phyloP scores from a whole-genome alignment of 2,329 filamentous ascomycete genomes.

The Daldinia sp. region DNA sequence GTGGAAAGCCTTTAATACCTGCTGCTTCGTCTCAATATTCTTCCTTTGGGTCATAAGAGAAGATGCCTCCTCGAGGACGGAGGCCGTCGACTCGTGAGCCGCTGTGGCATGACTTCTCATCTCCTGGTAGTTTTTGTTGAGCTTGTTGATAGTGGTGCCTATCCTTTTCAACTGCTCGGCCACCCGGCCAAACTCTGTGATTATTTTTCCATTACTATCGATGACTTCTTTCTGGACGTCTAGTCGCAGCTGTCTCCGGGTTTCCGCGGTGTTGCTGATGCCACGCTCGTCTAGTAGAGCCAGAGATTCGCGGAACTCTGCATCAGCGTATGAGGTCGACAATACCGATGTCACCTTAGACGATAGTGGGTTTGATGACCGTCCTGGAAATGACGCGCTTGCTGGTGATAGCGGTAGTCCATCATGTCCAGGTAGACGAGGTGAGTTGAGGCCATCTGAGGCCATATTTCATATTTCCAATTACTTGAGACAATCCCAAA shows the following conservation, averaged over 20 bases:
- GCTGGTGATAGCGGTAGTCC: slow-evolving; percentile 50
- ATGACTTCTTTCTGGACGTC: slow-evolving; percentile 94
- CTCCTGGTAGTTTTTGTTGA: slow-evolving; percentile 83
- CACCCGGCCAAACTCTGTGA: slow-evolving; percentile 88
- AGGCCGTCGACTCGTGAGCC: slow-evolving; percentile 79
- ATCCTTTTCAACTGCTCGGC: slow-evolving; percentile 93
- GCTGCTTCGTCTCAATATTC: slow-evolving; percentile 83
- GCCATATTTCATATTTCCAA: slow-evolving; percentile 51
- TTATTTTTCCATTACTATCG: slow-evolving; percentile 88
- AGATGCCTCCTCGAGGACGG: slow-evolving; percentile 82
- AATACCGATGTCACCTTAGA: slow-evolving; percentile 87
- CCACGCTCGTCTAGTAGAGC: slow-evolving; percentile 79
- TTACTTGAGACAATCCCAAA: slow-evolving; percentile 11
- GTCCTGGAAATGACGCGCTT: slow-evolving; percentile 52
- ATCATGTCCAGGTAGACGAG: slow-evolving; percentile 48
- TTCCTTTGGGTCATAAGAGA: slow-evolving; percentile 78
- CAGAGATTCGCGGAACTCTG: slow-evolving; percentile 89
- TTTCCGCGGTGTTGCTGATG: slow-evolving; percentile 80
- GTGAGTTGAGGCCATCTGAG: slow-evolving; percentile 46
- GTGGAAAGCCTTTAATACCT: slow-evolving; percentile 80
- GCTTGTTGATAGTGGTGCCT: slow-evolving; percentile 78
- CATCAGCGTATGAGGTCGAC: slow-evolving; percentile 91
- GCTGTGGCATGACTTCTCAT: slow-evolving; percentile 82
- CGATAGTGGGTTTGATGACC: slow-evolving; percentile 74
- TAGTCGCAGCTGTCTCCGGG: slow-evolving; percentile 81